Percentiles rank a stretch among this genome's conserved stretches.
phyloP scores from a whole-genome alignment of 129 eudicot species.

The Arctium minus region DNA sequence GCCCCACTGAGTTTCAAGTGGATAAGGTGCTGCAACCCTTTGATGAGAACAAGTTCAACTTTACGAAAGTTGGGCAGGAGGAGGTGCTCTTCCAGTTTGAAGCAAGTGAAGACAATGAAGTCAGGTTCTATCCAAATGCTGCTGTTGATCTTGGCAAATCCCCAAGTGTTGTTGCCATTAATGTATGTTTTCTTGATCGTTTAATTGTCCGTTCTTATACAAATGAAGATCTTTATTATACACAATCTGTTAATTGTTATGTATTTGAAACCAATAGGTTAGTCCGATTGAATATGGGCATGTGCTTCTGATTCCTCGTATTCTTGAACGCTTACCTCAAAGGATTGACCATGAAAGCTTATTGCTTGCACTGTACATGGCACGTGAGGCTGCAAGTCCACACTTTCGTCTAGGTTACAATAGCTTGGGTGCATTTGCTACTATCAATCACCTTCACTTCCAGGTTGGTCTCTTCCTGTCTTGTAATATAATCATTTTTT shows the following conservation, averaged over 20 bases:
- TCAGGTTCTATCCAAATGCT: slow-evolving; percentile 35
- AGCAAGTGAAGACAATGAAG: slow-evolving; percentile 41
- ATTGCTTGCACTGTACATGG: slow-evolving; percentile 59
- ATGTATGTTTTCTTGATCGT: slow-evolving; percentile 36
- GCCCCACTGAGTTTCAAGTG: slow-evolving; percentile 59
- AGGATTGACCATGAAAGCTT: slow-evolving; percentile 62
- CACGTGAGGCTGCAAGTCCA: slow-evolving; percentile 65
- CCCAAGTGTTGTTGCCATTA: slow-evolving; percentile 73
- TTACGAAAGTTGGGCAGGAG: slow-evolving; percentile 63
- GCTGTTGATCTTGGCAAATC: slow-evolving; percentile 32
- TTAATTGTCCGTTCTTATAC: not conserved
- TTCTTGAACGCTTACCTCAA: slow-evolving; percentile 73
- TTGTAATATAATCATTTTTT: not conserved
- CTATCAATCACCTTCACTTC: slow-evolving; percentile 84
- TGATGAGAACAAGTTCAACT: slow-evolving; percentile 66
- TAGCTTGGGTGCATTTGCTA: slow-evolving; percentile 91
- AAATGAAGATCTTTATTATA: not conserved
- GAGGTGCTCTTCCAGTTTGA: slow-evolving; percentile 78
- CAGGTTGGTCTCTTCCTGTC: slow-evolving; percentile 39
- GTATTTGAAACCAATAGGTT: slow-evolving; percentile 44
- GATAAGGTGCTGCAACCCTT: slow-evolving; percentile 73
- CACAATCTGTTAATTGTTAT: not conserved
- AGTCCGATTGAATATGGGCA: slow-evolving; percentile 91
- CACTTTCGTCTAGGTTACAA: slow-evolving; percentile 74
- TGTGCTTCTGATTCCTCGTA: slow-evolving; percentile 72